A percentile compares a stretch with the other conserved stretches of the same genome.
Evolutionary conservation across 192 early-diverging fungal genomes (phyloP).

Genomic region (Coemansia furcata): DNA sequence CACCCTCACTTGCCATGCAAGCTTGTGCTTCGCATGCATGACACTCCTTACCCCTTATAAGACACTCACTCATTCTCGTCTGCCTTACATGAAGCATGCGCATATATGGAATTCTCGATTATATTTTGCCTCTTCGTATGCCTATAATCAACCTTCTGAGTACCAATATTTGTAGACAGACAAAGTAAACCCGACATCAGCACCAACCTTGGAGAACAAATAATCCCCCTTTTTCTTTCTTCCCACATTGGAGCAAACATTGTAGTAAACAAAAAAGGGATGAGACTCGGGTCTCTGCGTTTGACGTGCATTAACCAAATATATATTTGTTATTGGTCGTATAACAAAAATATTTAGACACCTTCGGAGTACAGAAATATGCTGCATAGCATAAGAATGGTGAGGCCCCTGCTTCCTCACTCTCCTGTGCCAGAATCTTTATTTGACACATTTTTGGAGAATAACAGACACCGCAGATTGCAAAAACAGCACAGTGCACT

Average conservation of each 20-base stretch:
- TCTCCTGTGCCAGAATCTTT: background rate
- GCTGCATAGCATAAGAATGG: background rate
- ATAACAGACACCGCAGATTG: background rate
- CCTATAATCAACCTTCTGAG: background rate
- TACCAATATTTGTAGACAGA: background rate
- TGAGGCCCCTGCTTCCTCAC: background rate
- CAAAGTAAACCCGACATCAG: background rate
- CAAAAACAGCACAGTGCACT: background rate
- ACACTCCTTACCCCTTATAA: background rate
- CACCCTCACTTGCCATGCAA: background rate
- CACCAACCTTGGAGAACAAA: background rate
- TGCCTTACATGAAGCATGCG: background rate
- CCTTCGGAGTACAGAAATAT: background rate
- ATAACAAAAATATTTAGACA: background rate
- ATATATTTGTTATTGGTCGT: slow-evolving; percentile 5
- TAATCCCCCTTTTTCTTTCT: background rate
- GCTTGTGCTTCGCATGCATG: background rate
- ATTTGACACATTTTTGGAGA: background rate
- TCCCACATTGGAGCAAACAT: background rate
- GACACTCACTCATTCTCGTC: background rate
- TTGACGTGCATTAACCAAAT: slow-evolving; percentile 30
- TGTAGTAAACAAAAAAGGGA: background rate
- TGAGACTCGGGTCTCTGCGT: background rate
- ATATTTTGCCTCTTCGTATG: background rate
- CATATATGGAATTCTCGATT: background rate